Evolutionary conservation across 139 green algal species (phyloP), one percentile per base, ranked within the genome.

Genomic region (Micractinium conductrix): DNA sequence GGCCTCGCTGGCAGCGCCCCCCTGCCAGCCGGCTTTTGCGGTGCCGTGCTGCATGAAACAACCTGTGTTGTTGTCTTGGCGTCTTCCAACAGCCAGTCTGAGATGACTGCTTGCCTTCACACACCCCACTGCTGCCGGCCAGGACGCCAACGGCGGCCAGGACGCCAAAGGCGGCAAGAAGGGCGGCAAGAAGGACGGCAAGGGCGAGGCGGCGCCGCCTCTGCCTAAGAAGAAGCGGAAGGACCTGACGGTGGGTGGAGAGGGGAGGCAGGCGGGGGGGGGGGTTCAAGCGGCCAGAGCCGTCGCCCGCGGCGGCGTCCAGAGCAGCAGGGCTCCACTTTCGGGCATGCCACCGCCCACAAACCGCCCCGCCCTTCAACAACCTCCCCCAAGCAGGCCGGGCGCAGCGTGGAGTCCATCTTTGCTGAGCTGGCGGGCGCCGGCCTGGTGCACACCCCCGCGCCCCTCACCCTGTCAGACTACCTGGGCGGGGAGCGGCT

Each of bases 381-480:
- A n/a, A n/a, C n/a, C n/a, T n/a, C n/a, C n/a, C n/a, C n/a, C n/a
- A n/a, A n/a, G 63, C 86, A 93, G 90, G 93, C 91, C 2, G 96
- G 98, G 78, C 91, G 95, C 71, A 95, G 84, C 74, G 90, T 97
- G 35, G 96, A 98, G 87, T 93, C 89, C 2, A 90, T 99, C 38
- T 98, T 95, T 81, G 91, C 92, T 44, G 95, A 98, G 94, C 92
- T 99, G 53, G 94, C 95, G 4, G 83, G 70, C 37, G 92, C 93
- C 35, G 91, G 91, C 76, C 93, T 98, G 76, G 78, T 97, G 68
- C 78, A 88, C 84, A 78, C 80, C 26, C 90, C 80, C 75, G 90
- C 90, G 0, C 60, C 88, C n/a, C 63, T 83, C 40, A 87, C 86
- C 24, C 45, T 98, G 38, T 70, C 84, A 0, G 92, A 96, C 84